Percentiles rank a stretch among this genome's conserved stretches.
These are phyloP conservation scores for Babesia gibsoni DNA, from an alignment of 169 alveolate species.

Conservation along the genomic window DNA sequence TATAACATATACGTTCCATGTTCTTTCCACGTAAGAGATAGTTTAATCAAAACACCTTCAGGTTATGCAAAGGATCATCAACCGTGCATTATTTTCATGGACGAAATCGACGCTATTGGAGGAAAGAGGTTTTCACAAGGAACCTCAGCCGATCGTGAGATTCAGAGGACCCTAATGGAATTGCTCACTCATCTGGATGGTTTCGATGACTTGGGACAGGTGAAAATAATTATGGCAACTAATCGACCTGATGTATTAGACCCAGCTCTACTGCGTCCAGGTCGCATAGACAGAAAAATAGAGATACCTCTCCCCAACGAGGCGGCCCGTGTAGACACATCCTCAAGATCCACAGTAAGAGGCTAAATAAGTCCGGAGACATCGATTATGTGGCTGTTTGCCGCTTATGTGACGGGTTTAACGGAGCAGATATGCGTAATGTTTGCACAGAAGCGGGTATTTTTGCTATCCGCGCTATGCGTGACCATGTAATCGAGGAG, in stretches of 20 bases:
- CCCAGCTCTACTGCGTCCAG: slow-evolving; percentile 99
- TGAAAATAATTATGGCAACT: slow-evolving; percentile 99
- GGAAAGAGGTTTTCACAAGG: slow-evolving; percentile 98
- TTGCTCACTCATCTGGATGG: slow-evolving; percentile 98
- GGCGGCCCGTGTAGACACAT: slow-evolving; percentile 92
- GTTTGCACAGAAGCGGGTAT: slow-evolving; percentile 98
- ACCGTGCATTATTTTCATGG: slow-evolving; percentile 99
- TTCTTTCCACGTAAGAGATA: too few species aligned
- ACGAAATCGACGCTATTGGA: slow-evolving; percentile 99
- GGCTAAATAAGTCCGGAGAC: slow-evolving; percentile 94
- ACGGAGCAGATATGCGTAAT: slow-evolving; percentile 99
- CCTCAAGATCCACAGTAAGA: slow-evolving; percentile 93
- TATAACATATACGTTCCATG: too few species aligned
- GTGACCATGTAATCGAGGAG: slow-evolving; percentile 97
- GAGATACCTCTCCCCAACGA: slow-evolving; percentile 99
- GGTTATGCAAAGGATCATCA: slow-evolving; percentile 97
- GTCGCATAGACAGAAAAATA: slow-evolving; percentile 97
- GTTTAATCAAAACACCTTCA: slow-evolving; percentile 24
- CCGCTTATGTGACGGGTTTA: slow-evolving; percentile 95
- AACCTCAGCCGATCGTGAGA: slow-evolving; percentile 98
- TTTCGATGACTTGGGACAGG: slow-evolving; percentile 98
- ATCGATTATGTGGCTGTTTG: slow-evolving; percentile 93
- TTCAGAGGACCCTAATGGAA: slow-evolving; percentile 96
- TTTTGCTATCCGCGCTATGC: slow-evolving; percentile 95
- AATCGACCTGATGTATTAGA: slow-evolving; percentile 99